phyloP scores from a whole-genome alignment of 345 rosid species.

The Balakata baccata region DNA sequence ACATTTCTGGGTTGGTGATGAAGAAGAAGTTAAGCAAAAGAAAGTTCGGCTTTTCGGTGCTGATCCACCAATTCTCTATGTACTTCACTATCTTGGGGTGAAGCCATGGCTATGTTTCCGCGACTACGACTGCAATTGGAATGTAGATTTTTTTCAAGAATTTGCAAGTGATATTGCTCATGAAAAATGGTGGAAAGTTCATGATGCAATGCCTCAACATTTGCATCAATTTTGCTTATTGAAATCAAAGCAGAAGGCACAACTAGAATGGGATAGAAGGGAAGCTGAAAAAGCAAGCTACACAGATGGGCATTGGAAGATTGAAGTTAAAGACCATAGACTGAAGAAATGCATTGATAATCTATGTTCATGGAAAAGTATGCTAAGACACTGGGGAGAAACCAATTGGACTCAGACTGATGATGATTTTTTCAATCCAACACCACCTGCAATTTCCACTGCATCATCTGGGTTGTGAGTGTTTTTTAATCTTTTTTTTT shows the following conservation, averaged over 20 bases:
- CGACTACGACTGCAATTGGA: constrained; percentile 40
- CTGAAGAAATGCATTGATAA: constrained; percentile 30
- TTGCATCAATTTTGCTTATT: constrained; percentile 28
- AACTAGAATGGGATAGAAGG: constrained; percentile 27
- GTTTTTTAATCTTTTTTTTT: neutral
- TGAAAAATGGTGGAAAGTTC: constrained; percentile 31
- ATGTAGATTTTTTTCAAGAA: constrained; percentile 25
- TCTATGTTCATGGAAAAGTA: constrained; percentile 30
- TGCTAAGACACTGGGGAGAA: constrained; percentile 37
- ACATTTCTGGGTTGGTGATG: constrained; percentile 36
- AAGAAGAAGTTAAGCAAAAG: constrained; percentile 28
- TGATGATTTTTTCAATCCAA: constrained; percentile 46
- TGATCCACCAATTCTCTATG: constrained; percentile 30
- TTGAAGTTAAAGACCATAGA: constrained; percentile 15
- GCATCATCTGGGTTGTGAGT: constrained; percentile 36
- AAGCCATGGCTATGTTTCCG: constrained; percentile 38
- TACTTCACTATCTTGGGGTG: constrained; percentile 31
- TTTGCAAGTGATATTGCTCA: constrained; percentile 35
- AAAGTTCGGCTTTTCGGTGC: constrained; percentile 29
- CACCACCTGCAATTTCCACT: constrained; percentile 69
- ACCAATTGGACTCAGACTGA: constrained; percentile 51
- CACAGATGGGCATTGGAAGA: constrained; percentile 34
- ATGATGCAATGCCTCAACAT: constrained; percentile 30
- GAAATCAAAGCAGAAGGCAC: constrained; percentile 36
- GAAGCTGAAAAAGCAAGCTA: constrained; percentile 30